Percentiles rank a stretch among this genome's conserved stretches.
phyloP scores from a whole-genome alignment of 768 basidiomycete species.

The Phlebiopsis flavidoalba region DNA sequence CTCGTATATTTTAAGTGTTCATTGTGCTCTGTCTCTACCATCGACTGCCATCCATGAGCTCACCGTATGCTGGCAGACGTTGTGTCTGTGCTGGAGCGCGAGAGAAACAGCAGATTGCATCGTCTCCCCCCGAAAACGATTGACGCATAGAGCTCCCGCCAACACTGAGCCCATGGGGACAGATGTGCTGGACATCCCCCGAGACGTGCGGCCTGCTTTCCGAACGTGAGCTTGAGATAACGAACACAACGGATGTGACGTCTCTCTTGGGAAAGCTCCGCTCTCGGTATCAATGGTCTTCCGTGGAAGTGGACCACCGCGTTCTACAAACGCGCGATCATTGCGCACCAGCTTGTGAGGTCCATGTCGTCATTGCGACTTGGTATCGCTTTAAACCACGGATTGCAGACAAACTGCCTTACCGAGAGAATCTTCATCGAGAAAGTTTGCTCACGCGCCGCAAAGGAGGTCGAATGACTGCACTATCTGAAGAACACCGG shows the following conservation, averaged over 20 bases:
- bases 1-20: too few species aligned
- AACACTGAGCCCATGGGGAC: conserved; percentile 36
- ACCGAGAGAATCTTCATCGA: conserved; percentile 48
- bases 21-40: too few species aligned
- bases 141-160: conserved; percentile 48
- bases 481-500: conserved; percentile 34
- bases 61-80: conserved; percentile 42
- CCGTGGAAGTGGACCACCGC: conserved; percentile 45
- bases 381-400: background rate
- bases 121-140: conserved; percentile 64
- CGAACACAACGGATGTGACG: conserved; percentile 41
- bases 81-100: conserved; percentile 52
- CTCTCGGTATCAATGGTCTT: conserved; percentile 49
- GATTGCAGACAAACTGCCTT: conserved; percentile 39
- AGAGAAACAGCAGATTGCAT: conserved; percentile 44
- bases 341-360: conserved; percentile 45
- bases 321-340: conserved; percentile 43
- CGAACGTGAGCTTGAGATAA: conserved; percentile 54
- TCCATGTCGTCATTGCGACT: background rate
- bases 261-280: conserved; percentile 49
- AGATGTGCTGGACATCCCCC: conserved; percentile 55
- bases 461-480: conserved; percentile 38
- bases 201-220: conserved; percentile 53
- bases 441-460: conserved; percentile 36
- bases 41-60: conserved; percentile 6